Percentiles rank a stretch among this genome's conserved stretches.
phyloP scores from a whole-genome alignment of 176 grass and related monocot genomes.

The Bonia amplexicaulis region DNA sequence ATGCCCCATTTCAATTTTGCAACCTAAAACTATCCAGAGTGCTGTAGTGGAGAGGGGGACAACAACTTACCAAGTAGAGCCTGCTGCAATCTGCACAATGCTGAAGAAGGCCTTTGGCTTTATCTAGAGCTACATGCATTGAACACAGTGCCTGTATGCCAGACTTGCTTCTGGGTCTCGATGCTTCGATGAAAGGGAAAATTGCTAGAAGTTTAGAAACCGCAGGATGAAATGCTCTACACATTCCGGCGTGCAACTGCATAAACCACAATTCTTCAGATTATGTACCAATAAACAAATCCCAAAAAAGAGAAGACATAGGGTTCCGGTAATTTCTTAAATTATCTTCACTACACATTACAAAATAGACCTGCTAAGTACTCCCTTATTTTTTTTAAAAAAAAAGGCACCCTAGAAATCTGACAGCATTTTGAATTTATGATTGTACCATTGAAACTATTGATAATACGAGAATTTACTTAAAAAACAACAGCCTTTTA shows the following conservation, averaged over 20 bases:
- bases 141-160: constrained; percentile 90
- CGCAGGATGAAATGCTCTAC: constrained; percentile 52
- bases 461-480: not conserved
- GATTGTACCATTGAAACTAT: not conserved
- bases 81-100: constrained; percentile 92
- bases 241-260: constrained; percentile 85
- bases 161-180: constrained; percentile 94
- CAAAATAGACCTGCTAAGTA: not conserved
- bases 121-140: constrained; percentile 86
- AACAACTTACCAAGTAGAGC: constrained; percentile 73
- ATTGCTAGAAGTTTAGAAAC: constrained; percentile 76
- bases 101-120: constrained; percentile 80
- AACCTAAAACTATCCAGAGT: not conserved
- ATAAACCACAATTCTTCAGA: constrained; percentile 23
- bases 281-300: not conserved
- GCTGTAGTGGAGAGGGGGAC: not conserved
- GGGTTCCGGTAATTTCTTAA: not conserved
- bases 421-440: not conserved
- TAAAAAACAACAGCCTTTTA: not conserved
- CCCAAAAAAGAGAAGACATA: not conserved
- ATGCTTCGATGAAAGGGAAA: constrained; percentile 89
- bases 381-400: not conserved
- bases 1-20: not conserved
- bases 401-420: not conserved
- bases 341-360: not conserved